Evolutionary conservation across 441 rosid species (phyloP).

Genomic region (Gossypium schwendimanii): DNA sequence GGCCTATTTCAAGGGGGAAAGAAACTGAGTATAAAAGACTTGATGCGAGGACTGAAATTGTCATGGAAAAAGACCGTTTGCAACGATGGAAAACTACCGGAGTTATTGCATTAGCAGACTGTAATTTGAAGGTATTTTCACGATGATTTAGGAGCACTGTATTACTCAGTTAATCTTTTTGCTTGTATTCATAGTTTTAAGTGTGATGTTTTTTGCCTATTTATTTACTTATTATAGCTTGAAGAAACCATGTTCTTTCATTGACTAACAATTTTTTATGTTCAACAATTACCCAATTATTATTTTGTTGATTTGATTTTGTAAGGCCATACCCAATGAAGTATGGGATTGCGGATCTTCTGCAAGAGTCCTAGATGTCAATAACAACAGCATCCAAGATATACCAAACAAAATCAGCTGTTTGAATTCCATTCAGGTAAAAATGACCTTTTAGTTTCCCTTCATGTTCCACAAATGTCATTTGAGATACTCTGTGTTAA

Average conservation of each 20-base stretch:
- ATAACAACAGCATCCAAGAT: slow-evolving; percentile 48
- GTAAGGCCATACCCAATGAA: slow-evolving; percentile 71
- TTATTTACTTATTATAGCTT: neutral
- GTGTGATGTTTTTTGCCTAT: neutral
- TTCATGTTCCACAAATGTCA: slow-evolving; percentile 5
- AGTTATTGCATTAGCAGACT: slow-evolving; percentile 59
- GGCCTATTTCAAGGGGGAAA: slow-evolving; percentile 45
- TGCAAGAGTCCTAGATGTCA: slow-evolving; percentile 55
- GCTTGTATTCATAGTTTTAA: neutral
- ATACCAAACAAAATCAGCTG: slow-evolving; percentile 46
- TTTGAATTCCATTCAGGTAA: slow-evolving; percentile 52
- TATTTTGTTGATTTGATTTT: slow-evolving; percentile 18
- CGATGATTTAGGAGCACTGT: neutral
- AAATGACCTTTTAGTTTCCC: neutral
- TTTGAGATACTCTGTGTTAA: slow-evolving; percentile 6
- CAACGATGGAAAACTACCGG: slow-evolving; percentile 76
- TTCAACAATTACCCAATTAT: neutral
- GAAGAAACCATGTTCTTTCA: neutral
- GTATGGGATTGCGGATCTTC: slow-evolving; percentile 62
- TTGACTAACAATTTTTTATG: neutral
- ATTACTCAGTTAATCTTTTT: neutral
- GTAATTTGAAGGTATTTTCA: slow-evolving; percentile 60
- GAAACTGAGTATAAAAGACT: slow-evolving; percentile 13
- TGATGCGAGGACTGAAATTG: slow-evolving; percentile 22
- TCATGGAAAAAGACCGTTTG: slow-evolving; percentile 41